These are phyloP conservation scores for Petunia secreta DNA, from an alignment of 257 asterid species.

Conservation along the genomic window DNA sequence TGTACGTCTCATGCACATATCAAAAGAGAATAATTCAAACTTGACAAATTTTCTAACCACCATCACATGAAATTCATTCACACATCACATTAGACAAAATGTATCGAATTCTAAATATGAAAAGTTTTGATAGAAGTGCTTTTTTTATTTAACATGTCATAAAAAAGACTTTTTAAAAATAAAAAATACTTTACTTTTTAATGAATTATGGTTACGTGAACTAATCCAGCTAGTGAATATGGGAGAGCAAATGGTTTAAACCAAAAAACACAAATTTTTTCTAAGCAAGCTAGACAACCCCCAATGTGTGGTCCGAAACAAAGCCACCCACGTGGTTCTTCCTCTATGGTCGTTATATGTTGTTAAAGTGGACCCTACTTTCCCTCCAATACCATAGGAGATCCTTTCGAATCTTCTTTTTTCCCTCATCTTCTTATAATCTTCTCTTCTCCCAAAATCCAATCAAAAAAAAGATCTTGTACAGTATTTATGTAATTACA, in stretches of 20 bases:
- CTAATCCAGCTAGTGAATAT: too few species aligned
- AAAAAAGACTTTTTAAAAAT: too few species aligned
- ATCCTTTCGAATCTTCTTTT: slow-evolving; percentile 27
- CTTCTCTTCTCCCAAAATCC: slow-evolving; percentile 31
- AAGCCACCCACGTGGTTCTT: slow-evolving; percentile 30
- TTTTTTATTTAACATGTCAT: too few species aligned
- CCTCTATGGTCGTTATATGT: slow-evolving; percentile 23
- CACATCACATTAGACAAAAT: too few species aligned
- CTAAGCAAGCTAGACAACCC: not conserved
- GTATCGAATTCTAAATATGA: too few species aligned
- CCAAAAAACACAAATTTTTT: not conserved
- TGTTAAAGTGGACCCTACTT: slow-evolving; percentile 10
- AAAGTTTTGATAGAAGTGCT: too few species aligned
- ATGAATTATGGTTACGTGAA: too few species aligned
- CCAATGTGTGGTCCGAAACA: slow-evolving; percentile 6
- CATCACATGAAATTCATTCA: too few species aligned
- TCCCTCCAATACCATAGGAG: slow-evolving; percentile 22
- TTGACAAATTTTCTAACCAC: not conserved
- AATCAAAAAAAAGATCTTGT: slow-evolving; percentile 28
- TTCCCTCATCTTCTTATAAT: not conserved
- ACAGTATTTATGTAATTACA: slow-evolving; percentile 1
- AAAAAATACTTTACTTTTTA: too few species aligned
- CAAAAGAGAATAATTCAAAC: slow-evolving; percentile 11
- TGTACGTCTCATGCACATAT: slow-evolving; percentile 13
- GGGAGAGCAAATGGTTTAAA: too few species aligned